Percentiles rank a stretch among this genome's conserved stretches.
phyloP scores from a whole-genome alignment of 78 protist species.

The Speleostelium caveatum region DNA sequence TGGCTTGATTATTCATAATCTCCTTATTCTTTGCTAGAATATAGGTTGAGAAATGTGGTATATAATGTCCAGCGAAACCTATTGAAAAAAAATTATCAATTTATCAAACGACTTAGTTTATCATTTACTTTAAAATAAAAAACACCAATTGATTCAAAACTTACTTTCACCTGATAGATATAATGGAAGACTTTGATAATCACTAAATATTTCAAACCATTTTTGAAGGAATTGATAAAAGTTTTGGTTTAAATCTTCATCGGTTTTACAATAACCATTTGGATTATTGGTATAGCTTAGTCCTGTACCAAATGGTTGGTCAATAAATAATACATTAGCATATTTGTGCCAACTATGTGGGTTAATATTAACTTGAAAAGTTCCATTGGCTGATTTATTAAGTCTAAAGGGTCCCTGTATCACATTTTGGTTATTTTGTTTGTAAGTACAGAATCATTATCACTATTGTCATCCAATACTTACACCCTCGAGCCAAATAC shows the following conservation, averaged over 20 bases:
- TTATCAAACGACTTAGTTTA: background rate
- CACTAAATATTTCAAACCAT: constrained; percentile 2
- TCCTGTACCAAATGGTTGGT: constrained; percentile 68
- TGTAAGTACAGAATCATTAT: constrained; percentile 22
- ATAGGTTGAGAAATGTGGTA: constrained; percentile 32
- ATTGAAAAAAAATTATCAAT: background rate
- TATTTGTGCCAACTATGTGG: constrained; percentile 57
- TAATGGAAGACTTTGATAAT: background rate
- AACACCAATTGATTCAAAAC: background rate
- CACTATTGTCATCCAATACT: background rate
- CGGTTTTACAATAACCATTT: constrained; percentile 7
- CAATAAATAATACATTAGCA: constrained; percentile 60
- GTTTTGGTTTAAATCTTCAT: constrained; percentile 30
- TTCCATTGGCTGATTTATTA: background rate
- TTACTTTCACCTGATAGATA: constrained; percentile 19
- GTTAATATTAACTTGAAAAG: constrained; percentile 14
- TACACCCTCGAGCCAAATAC: background rate
- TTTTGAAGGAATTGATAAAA: constrained; percentile 52
- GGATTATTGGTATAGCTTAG: background rate
- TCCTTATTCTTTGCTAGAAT: constrained; percentile 35
- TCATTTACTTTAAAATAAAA: background rate
- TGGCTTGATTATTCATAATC: background rate
- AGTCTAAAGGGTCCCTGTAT: constrained; percentile 69
- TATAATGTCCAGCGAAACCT: constrained; percentile 58
- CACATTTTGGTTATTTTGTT: constrained; percentile 5